Evolutionary conservation across 2,329 filamentous ascomycete genomes (phyloP), one percentile per base, ranked within the genome.

Genomic region (Ceratocystis cacaofunesta): DNA sequence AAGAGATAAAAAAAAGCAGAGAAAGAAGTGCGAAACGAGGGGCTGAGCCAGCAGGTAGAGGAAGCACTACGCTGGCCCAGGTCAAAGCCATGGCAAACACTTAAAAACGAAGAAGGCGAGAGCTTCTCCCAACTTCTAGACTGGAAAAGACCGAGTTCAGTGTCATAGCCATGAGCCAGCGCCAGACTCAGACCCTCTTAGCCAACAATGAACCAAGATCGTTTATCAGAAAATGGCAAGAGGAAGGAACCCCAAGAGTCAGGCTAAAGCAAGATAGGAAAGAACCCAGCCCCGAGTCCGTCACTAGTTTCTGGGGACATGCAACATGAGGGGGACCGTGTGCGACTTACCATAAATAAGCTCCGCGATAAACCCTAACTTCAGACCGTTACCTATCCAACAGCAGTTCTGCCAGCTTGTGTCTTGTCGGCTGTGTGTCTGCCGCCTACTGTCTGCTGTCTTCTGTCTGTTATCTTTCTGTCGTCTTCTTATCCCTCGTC

Each of bases 261-360:
- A 10, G 17, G 30, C 55, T 58, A 58, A 41, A n/a, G 7, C 55
- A n/a, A 15, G 55, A 58, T 58, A 58, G 55, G 55, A 32, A 58
- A 36, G 55, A 58, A 36, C 55, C 55, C 10, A 58, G n/a, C 15
- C 55, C 55, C 55, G 25, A 58, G 55, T 58, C 55, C 28, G 32
- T 58, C 55, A 30, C 30, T 58, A 36, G 17, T n/a, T n/a, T n/a
- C 19, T n/a, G 25, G 12, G 12, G 22, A n/a, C 22, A 22, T 58
- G 28, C 15, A 58, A 52, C 48, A 52, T 32, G 36, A 57, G 17
- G 55, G 28, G 55, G 55, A n/a, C 55, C 30, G 55, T 58, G 55
- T 58, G 32, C 55, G 28, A 58, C 55, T 58, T 58, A 58, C 55
- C 55, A n/a, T 36, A 58, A 58, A 58, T 36, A 58, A 25, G 55